Conservation (phyloP, 257 asterid species). For the Solanum arcanum region DNA sequence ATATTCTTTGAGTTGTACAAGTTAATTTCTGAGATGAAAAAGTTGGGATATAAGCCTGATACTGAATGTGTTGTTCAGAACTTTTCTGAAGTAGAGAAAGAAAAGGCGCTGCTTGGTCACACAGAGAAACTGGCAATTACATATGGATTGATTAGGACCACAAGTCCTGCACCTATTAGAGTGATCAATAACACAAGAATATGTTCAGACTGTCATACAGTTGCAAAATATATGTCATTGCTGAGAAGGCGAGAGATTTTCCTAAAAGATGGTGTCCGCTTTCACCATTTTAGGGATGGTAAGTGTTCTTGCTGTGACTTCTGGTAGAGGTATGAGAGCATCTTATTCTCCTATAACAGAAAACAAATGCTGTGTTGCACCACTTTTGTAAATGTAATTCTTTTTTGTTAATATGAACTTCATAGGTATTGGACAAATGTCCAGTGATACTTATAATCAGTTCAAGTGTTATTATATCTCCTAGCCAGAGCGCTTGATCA, state of each 20-base stretch:
- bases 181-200: conserved; percentile 49
- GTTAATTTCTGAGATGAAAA: conserved; percentile 40
- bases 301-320: conserved; percentile 53
- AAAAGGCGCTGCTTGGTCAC: conserved; percentile 42
- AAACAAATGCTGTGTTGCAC: neutral
- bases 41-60: conserved; percentile 37
- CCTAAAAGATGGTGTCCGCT: conserved; percentile 43
- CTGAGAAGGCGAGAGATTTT: conserved; percentile 36
- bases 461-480: neutral
- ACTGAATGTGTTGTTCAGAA: conserved; percentile 39
- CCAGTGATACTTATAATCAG: neutral
- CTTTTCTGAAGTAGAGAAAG: conserved; percentile 29
- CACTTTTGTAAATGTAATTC: neutral
- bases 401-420: neutral
- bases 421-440: neutral
- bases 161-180: conserved; percentile 17
- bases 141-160: conserved; percentile 37
- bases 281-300: conserved; percentile 50
- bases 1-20: conserved; percentile 42
- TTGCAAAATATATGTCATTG: conserved; percentile 41
- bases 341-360: neutral
- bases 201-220: conserved; percentile 49
- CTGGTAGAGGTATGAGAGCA: conserved; percentile 9
- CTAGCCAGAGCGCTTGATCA: neutral
- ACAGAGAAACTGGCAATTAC: conserved; percentile 54